Evolutionary conservation across 73 alveolate genomes (phyloP).

Genomic region (Paraurostyla sp.): DNA sequence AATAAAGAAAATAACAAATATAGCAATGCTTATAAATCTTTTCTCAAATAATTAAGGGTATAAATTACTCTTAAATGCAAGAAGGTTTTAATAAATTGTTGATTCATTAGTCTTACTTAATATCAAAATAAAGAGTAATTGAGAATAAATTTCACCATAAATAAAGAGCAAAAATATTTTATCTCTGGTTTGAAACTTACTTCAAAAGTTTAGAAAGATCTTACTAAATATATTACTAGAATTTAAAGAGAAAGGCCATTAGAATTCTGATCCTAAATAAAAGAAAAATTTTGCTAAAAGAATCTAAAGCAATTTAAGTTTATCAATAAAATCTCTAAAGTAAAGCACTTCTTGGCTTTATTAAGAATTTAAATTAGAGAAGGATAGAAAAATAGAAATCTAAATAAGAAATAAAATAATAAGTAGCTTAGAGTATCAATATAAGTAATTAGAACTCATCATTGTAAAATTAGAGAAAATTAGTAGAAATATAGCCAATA

Average conservation of each 20-base stretch:
- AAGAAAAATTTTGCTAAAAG: not conserved
- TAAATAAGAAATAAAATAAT: not conserved
- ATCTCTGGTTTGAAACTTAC: constrained; percentile 28
- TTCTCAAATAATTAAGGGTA: not conserved
- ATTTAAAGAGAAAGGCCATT: not conserved
- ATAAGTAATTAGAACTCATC: not conserved
- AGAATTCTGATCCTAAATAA: not conserved
- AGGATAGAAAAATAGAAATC: not conserved
- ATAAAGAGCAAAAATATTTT: not conserved
- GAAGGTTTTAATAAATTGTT: not conserved
- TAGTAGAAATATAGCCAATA: not conserved
- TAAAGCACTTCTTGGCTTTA: not conserved
- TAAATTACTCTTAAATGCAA: not conserved
- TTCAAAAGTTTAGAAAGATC: not conserved
- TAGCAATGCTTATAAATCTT: not conserved
- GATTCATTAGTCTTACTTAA: not conserved
- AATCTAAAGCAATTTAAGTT: constrained; percentile 8
- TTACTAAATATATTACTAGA: constrained; percentile 1
- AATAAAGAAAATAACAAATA: constrained; percentile 18
- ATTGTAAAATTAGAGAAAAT: too few relatives aligned
- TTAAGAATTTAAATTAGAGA: not conserved
- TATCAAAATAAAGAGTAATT: not conserved
- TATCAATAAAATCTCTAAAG: not conserved
- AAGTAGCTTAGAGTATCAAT: not conserved
- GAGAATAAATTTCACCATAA: not conserved